A percentile compares a stretch with the other conserved stretches of the same genome.
These are phyloP conservation scores for Populus nigra DNA, from an alignment of 345 rosid genomes.

Conservation along the genomic window DNA sequence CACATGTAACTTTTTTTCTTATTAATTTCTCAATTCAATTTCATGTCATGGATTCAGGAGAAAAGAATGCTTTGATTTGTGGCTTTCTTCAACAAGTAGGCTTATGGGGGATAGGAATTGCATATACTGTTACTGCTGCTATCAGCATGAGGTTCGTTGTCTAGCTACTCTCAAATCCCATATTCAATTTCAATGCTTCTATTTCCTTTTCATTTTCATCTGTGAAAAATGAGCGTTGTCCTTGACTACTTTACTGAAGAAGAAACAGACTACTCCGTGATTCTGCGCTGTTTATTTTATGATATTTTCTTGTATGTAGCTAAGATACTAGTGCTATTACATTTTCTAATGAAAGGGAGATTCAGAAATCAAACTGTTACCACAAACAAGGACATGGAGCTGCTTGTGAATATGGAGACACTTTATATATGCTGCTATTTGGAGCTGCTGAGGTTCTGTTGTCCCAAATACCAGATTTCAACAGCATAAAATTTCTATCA, in stretches of 20 bases:
- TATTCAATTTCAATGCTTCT: background rate
- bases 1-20: background rate
- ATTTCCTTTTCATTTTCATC: background rate
- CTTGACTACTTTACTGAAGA: no score
- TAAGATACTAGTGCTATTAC: no score
- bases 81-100: slow-evolving; percentile 30
- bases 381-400: slow-evolving; percentile 48
- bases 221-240: background rate
- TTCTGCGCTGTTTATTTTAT: no score
- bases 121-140: slow-evolving; percentile 47
- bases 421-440: slow-evolving; percentile 39
- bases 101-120: slow-evolving; percentile 43
- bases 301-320: no score
- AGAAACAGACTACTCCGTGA: no score
- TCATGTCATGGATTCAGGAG: slow-evolving; percentile 27
- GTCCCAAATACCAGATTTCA: slow-evolving; percentile 56
- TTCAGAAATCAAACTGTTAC: slow-evolving; percentile 38
- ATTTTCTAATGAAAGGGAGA: slow-evolving; percentile 16
- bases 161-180: background rate
- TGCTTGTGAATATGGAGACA: slow-evolving; percentile 34
- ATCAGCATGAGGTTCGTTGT: slow-evolving; percentile 44
- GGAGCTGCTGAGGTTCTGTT: slow-evolving; percentile 48
- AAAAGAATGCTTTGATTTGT: slow-evolving; percentile 5
- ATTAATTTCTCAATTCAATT: background rate
- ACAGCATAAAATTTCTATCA: slow-evolving; percentile 51